Base-by-base conservation (phyloP, 1,284 basidiomycete genomes). In the Sphagnurus paluster region DNA sequence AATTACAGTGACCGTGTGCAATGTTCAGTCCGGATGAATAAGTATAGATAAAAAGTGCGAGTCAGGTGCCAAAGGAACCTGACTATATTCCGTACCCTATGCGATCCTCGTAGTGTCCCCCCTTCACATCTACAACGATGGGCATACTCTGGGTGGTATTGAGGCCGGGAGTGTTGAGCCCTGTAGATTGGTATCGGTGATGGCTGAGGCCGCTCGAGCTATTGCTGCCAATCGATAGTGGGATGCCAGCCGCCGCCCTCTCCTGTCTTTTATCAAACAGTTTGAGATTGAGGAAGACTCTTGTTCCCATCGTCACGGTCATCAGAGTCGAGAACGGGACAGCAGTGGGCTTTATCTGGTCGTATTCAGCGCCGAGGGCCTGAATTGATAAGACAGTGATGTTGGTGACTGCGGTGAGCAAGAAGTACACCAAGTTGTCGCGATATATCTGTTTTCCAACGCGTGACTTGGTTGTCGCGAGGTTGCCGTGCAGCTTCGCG, bases 261-360 rank as follows among this genome's bases (percentile, higher is more conserved):
- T 42, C 17, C 30, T 51, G 46, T 25, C 51, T 48, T 28, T 57
- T 46, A 43, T 52, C 39, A 29, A 59, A 50, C 25, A 56, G 57
- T 44, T 52, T 56, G 17, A 60, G 53, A 47, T 59, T 60, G 42
- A 66, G 57, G 48, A 61, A 67, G 7, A 65, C 58, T 14, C 62
- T 60, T 8, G 58, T 57, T 6, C 62, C 62, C 61, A 66, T 65
- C 11, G 66, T 56, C 48, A 63, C 63, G 40, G 63, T 60, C 42
- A 67, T 55, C 29, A 67, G 42, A 16, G 63, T 56, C 20, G 60
- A 59, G 49, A 66, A 65, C 3, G 62, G 62, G 16, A 61, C 54
- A 17, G 59, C 57, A 11, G 58, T 55, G 26, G 62, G 65, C 50
- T 62, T 67, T 35, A 64, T 40, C 42, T 63, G 50, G 26, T 62